Conservation (phyloP, 2,329 filamentous ascomycete genomes). For the Dothiorella sarmentorum region DNA sequence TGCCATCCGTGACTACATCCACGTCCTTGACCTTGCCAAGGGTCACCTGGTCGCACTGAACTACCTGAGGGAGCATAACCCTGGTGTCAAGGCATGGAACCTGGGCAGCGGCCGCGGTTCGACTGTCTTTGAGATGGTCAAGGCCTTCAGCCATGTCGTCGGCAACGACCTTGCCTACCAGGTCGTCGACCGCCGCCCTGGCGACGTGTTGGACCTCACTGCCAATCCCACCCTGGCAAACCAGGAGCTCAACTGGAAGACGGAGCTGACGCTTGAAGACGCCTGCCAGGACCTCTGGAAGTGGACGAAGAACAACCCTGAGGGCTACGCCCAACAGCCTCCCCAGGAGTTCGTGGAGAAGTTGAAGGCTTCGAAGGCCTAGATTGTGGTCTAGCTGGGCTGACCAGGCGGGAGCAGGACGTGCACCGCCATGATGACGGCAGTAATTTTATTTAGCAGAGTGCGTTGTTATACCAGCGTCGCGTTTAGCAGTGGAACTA, state of each 20-base stretch:
- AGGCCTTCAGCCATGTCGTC: conserved; percentile 84
- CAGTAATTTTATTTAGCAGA: not conserved
- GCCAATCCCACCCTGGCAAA: conserved; percentile 87
- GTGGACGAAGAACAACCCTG: conserved; percentile 95
- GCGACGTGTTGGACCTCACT: conserved; percentile 92
- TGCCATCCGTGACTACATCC: conserved; percentile 96
- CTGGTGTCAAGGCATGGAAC: conserved; percentile 95
- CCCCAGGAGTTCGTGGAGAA: conserved; percentile 72
- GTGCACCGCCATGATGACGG: not conserved
- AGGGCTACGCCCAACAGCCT: conserved; percentile 90
- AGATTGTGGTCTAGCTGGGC: conserved; percentile 2
- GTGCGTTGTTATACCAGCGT: conserved; percentile 13
- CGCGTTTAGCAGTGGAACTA: conserved; percentile 1
- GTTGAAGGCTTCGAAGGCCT: conserved; percentile 24
- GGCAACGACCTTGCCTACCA: conserved; percentile 84
- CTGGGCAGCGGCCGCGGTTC: conserved; percentile 89
- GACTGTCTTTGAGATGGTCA: conserved; percentile 97
- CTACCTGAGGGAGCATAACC: conserved; percentile 77
- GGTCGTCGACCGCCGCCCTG: conserved; percentile 74
- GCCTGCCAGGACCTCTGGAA: conserved; percentile 93
- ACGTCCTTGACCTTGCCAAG: conserved; percentile 83
- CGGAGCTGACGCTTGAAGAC: conserved; percentile 83
- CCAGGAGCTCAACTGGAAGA: conserved; percentile 87
- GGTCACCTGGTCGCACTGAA: conserved; percentile 88
- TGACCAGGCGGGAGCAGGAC: not conserved